These are phyloP conservation scores for Fallopia convolvulus DNA, from an alignment of 148 eudicot species.

Conservation along the genomic window DNA sequence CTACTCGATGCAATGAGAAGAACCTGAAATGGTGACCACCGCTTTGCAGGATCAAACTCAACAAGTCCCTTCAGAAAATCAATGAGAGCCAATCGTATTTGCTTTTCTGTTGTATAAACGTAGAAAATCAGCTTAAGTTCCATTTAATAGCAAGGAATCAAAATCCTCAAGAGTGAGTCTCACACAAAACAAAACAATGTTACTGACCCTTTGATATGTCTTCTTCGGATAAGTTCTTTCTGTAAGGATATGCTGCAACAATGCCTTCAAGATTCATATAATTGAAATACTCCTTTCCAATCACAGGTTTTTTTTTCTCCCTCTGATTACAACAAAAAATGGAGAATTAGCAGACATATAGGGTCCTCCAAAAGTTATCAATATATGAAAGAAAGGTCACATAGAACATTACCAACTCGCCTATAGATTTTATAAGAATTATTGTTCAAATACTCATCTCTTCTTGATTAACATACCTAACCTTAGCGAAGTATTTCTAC, in stretches of 20 bases:
- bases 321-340: conserved; percentile 37
- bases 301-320: conserved; percentile 67
- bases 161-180: background rate
- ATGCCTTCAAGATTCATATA: conserved; percentile 83
- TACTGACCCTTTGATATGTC: conserved; percentile 61
- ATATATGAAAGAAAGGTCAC: background rate
- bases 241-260: conserved; percentile 76
- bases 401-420: background rate
- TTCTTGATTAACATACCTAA: background rate
- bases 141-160: background rate
- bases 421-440: background rate
- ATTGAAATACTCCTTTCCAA: conserved; percentile 91
- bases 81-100: conserved; percentile 65
- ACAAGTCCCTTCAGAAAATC: conserved; percentile 97
- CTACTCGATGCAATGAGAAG: conserved; percentile 11
- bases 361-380: background rate
- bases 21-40: conserved; percentile 99
- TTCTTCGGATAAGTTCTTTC: conserved; percentile 63
- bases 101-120: conserved; percentile 51
- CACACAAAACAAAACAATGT: background rate
- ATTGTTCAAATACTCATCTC: background rate
- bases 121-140: background rate
- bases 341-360: background rate
- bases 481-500: background rate
- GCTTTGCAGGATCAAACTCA: conserved; percentile 92